Percentiles rank a stretch among this genome's conserved stretches.
phyloP scores from a whole-genome alignment of 139 green algal genomes.

The Chlamydomonas schloesseri region DNA sequence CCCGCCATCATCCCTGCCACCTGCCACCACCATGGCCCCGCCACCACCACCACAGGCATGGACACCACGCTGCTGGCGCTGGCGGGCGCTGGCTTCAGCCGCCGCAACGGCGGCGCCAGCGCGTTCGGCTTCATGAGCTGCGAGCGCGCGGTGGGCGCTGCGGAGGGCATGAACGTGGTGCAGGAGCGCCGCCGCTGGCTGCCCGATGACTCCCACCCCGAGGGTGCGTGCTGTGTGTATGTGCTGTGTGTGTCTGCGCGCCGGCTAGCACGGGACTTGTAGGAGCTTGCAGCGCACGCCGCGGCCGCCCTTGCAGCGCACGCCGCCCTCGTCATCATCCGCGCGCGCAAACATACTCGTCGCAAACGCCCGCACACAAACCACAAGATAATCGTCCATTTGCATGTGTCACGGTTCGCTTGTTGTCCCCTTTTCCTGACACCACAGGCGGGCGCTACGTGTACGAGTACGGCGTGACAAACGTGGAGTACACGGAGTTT shows the following conservation, averaged over 20 bases:
- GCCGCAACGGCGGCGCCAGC: constrained; percentile 38
- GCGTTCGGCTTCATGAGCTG: constrained; percentile 97
- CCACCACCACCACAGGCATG: constrained; percentile 43
- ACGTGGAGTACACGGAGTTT: constrained; percentile 99
- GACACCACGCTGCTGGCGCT: constrained; percentile 97
- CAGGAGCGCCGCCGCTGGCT: constrained; percentile 61
- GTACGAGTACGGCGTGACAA: constrained; percentile 90
- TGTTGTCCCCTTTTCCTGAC: too few species aligned
- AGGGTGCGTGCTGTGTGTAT: background rate
- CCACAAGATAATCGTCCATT: too few species aligned
- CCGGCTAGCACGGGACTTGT: too few species aligned
- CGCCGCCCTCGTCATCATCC: too few species aligned
- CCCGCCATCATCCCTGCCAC: too few species aligned
- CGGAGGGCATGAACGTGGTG: constrained; percentile 98
- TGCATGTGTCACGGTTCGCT: too few species aligned
- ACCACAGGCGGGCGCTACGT: constrained; percentile 38
- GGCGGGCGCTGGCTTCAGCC: constrained; percentile 70
- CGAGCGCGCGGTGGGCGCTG: constrained; percentile 90
- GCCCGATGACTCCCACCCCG: background rate
- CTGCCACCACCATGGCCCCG: too few species aligned
- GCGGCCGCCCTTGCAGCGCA: too few species aligned
- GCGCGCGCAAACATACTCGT: too few species aligned
- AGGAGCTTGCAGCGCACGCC: too few species aligned
- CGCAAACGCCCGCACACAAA: too few species aligned
- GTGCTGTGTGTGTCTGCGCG: too few species aligned